Percentiles rank a stretch among this genome's conserved stretches.
Evolutionary conservation across 2,329 filamentous ascomycete genomes (phyloP).

Genomic region (Fusarium euwallaceae): DNA sequence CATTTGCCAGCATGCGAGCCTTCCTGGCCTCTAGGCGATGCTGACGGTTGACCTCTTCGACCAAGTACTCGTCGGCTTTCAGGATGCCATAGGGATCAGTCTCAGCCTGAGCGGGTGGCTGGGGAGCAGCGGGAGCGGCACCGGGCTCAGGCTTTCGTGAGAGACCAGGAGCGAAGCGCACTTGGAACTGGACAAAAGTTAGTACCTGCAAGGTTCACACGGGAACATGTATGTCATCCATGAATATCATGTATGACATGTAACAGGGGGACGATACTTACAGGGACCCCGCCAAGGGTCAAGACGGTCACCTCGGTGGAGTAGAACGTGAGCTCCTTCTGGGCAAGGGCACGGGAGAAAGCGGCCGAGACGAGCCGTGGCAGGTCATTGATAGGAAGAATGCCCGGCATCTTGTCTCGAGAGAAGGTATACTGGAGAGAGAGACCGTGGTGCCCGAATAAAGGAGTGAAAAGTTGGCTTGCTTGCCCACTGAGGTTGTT

Average conservation of each 20-base stretch:
- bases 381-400: conserved; percentile 59
- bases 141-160: conserved; percentile 72
- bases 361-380: conserved; percentile 64
- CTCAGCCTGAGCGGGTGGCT: conserved; percentile 51
- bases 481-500: background rate
- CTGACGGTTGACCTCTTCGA: background rate
- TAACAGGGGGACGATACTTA: conserved; percentile 46
- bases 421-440: background rate
- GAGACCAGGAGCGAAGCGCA: conserved; percentile 77
- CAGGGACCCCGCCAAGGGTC: conserved; percentile 57
- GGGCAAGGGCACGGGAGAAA: conserved; percentile 62
- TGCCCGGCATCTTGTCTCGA: conserved; percentile 51
- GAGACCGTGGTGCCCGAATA: background rate
- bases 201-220: background rate
- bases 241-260: background rate
- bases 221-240: background rate
- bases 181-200: conserved; percentile 70
- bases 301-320: conserved; percentile 66
- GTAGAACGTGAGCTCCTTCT: conserved; percentile 66
- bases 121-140: conserved; percentile 49
- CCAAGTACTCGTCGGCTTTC: background rate
- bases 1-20: background rate
- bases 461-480: background rate
- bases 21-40: background rate
- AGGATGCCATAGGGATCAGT: conserved; percentile 62